Base-by-base conservation (phyloP, 1,284 basidiomycete species). In the Cryptococcus hybrid region DNA sequence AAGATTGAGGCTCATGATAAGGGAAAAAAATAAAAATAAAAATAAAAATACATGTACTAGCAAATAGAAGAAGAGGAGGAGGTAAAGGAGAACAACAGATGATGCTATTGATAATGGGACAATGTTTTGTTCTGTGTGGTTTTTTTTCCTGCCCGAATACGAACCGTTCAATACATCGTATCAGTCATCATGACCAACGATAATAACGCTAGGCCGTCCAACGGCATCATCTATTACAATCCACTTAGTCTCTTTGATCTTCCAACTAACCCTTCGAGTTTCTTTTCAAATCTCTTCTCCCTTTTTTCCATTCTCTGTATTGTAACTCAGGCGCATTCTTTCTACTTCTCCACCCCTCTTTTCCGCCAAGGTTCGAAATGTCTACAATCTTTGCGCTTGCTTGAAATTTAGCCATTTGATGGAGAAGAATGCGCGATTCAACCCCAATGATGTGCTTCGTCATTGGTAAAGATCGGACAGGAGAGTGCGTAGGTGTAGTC, bases 301-400 rank as follows among this genome's bases (percentile, higher is more conserved):
- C 90, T 84, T 78, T 82, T 78, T 85, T 88, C 63, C 89, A 83
- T 67, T 89, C 87, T 79, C 83, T 80, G 2, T 92, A 82, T 70
- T 93, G 90, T 57, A 88, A 84, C 38, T 86, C 87, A 11, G 91
- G 91, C 57, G 82, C 86, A 71, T 86, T 83, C 79, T 86, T 88
- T 78, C 83, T 84, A 30, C 86, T 86, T 70, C 86, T 80, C 92
- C 92, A 94, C 39, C 75, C 71, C 79, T 81, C 34, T 63, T 63
- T 43, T 40, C 81, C 80, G 55, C 84, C 83, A 56, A 86, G 68
- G 24, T 76, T 80, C 0, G 88, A 88, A 34, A 95, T 80, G 74
- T 95, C 91, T 42, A 96, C 87, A 42, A 96, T 86, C 7, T 84
- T 83, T 0, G 89, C 87, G 1, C 85, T 84, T 0, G 90, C 85